Evolutionary conservation across 2,329 filamentous ascomycete genomes (phyloP).

Genomic region (Claviceps fusiformis): DNA sequence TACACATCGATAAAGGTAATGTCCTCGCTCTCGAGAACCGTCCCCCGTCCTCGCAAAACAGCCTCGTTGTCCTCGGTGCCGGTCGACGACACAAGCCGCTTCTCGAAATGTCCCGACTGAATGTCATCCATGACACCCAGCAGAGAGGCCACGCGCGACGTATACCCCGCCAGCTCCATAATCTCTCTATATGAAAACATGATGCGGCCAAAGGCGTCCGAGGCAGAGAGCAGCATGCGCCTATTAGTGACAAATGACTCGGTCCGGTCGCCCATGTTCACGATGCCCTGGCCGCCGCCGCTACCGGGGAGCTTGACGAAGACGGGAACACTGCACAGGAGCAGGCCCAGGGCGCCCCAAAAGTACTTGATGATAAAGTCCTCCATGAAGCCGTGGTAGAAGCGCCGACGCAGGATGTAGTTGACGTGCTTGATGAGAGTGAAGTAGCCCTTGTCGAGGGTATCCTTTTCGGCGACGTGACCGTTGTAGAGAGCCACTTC

Average conservation of each 20-base stretch:
- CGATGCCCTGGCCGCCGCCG: slow-evolving; percentile 27
- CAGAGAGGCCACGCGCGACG: slow-evolving; percentile 76
- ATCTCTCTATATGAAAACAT: slow-evolving; percentile 99
- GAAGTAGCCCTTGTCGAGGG: slow-evolving; percentile 95
- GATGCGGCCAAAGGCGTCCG: slow-evolving; percentile 85
- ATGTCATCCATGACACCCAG: slow-evolving; percentile 93
- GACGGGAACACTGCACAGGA: slow-evolving; percentile 88
- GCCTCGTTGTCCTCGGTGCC: slow-evolving; percentile 69
- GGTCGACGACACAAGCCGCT: slow-evolving; percentile 86
- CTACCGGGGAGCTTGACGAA: slow-evolving; percentile 82
- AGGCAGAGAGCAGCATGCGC: slow-evolving; percentile 80
- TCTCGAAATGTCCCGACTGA: slow-evolving; percentile 79
- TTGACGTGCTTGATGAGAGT: slow-evolving; percentile 99
- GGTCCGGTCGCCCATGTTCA: slow-evolving; percentile 57
- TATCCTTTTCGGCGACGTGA: slow-evolving; percentile 90
- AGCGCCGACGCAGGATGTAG: slow-evolving; percentile 73
- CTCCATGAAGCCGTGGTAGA: slow-evolving; percentile 99
- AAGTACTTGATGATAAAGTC: slow-evolving; percentile 99
- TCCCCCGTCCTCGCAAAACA: slow-evolving; percentile 69
- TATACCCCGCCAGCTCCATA: slow-evolving; percentile 90
- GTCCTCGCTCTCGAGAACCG: slow-evolving; percentile 65
- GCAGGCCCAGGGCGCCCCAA: slow-evolving; percentile 84
- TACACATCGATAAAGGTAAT: slow-evolving; percentile 77
- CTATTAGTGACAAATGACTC: slow-evolving; percentile 87
- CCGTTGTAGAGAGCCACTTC: slow-evolving; percentile 87